These are phyloP conservation scores for Zanthoxylum bungeanum DNA, from an alignment of 345 rosid species.

Conservation along the genomic window DNA sequence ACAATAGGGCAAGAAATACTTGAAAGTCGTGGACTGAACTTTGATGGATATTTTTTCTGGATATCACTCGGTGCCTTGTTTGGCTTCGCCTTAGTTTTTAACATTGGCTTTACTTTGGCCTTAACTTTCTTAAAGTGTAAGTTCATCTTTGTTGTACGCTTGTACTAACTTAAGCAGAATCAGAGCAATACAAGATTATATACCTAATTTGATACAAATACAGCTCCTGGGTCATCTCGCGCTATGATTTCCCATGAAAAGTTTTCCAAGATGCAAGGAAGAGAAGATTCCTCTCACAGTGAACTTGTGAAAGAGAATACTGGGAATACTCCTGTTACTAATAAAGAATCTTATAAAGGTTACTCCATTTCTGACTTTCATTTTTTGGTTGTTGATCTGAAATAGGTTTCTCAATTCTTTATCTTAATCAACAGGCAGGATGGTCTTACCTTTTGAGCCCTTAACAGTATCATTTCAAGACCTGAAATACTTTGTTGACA, in stretches of 20 bases:
- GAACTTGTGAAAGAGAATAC: conserved; percentile 6
- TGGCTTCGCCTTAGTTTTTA: conserved; percentile 57
- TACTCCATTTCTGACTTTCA: neutral
- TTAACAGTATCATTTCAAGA: conserved; percentile 52
- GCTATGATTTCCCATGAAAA: conserved; percentile 65
- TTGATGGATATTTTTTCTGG: conserved; percentile 52
- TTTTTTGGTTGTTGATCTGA: no score
- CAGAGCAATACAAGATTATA: neutral
- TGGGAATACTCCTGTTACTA: neutral
- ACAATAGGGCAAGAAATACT: conserved; percentile 56
- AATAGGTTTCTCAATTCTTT: no score
- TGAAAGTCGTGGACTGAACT: conserved; percentile 61
- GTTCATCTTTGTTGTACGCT: conserved; percentile 13
- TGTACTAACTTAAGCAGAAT: neutral
- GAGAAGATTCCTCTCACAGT: conserved; percentile 23
- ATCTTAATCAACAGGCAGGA: conserved; percentile 39
- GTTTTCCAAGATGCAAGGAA: conserved; percentile 44
- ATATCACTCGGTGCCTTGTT: conserved; percentile 56
- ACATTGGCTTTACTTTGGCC: conserved; percentile 58
- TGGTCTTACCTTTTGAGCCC: conserved; percentile 67
- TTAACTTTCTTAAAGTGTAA: conserved; percentile 66
- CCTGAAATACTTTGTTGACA: conserved; percentile 54
- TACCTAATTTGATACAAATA: conserved; percentile 5
- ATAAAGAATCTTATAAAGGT: conserved; percentile 25
- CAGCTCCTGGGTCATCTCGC: conserved; percentile 73